Percentiles rank a stretch among this genome's conserved stretches.
Conservation (phyloP, 257 asterid species). For the Marsdenia floribunda region DNA sequence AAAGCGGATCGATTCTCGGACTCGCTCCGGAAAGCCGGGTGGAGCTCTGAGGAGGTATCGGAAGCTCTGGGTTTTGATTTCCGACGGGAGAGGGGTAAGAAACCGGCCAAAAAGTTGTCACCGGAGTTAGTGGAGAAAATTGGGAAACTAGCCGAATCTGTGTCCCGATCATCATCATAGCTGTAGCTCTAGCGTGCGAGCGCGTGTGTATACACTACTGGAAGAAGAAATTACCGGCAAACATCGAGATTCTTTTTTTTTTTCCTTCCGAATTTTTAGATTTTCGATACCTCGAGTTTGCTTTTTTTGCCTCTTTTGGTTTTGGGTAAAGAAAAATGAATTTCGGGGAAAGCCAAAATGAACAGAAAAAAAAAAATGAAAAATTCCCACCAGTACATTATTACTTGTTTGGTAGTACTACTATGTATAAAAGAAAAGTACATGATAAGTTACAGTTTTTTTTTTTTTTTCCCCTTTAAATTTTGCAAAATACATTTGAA, state of each 20-base stretch:
- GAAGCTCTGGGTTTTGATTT: constrained; percentile 84
- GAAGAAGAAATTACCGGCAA: constrained; percentile 22
- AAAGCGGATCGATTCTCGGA: constrained; percentile 95
- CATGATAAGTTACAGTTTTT: not conserved
- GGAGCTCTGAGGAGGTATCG: constrained; percentile 97
- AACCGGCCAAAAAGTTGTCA: constrained; percentile 57
- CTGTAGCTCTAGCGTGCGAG: constrained; percentile 20
- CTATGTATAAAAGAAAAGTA: not conserved
- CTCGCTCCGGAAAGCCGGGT: constrained; percentile 72
- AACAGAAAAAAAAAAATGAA: constrained; percentile 1
- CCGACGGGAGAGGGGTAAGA: constrained; percentile 59
- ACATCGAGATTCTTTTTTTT: constrained; percentile 45
- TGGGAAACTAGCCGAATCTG: constrained; percentile 83
- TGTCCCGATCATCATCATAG: constrained; percentile 50
- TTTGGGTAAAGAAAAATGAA: constrained; percentile 16
- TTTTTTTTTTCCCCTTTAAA: too few relatives aligned
- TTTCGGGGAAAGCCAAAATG: constrained; percentile 10
- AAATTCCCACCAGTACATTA: not conserved
- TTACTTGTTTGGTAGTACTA: not conserved
- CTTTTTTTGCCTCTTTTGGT: constrained; percentile 25
- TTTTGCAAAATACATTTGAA: too few relatives aligned
- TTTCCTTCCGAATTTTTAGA: constrained; percentile 14
- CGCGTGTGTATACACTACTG: not conserved
- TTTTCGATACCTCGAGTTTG: constrained; percentile 50
- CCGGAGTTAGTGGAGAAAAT: constrained; percentile 69